A percentile compares a stretch with the other conserved stretches of the same genome.
These are phyloP conservation scores for Termitomyces heimii DNA, from an alignment of 768 basidiomycete genomes.

Conservation along the genomic window DNA sequence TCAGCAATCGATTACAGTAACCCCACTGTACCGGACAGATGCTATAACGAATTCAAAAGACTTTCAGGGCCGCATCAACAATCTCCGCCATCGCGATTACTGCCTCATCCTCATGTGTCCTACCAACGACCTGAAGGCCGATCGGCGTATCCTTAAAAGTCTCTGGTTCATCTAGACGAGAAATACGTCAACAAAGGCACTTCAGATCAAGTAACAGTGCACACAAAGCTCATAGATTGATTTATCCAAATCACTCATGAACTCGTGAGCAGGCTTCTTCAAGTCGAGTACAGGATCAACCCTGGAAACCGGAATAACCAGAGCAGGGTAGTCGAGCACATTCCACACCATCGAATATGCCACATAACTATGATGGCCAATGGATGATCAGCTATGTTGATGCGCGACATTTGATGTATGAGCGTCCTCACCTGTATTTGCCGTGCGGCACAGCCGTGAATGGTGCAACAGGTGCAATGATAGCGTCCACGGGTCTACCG, in stretches of 20 bases:
- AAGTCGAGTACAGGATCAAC: slow-evolving; percentile 52
- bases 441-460: slow-evolving; percentile 63
- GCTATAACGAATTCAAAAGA: background rate
- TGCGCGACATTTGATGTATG: background rate
- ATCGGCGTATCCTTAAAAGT: slow-evolving; percentile 55
- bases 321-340: slow-evolving; percentile 55
- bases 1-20: too few relatives aligned
- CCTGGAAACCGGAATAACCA: slow-evolving; percentile 57
- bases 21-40: too few relatives aligned
- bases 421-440: slow-evolving; percentile 35
- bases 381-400: background rate
- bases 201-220: slow-evolving; percentile 9
- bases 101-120: slow-evolving; percentile 72
- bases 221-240: background rate
- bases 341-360: slow-evolving; percentile 62
- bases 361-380: slow-evolving; percentile 26
- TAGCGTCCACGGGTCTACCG: slow-evolving; percentile 69
- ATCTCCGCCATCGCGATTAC: slow-evolving; percentile 66
- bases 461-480: slow-evolving; percentile 60
- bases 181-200: background rate
- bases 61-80: slow-evolving; percentile 41
- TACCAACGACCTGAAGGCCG: slow-evolving; percentile 59
- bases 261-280: slow-evolving; percentile 17
- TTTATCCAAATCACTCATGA: background rate
- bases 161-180: slow-evolving; percentile 42